A percentile compares a stretch with the other conserved stretches of the same genome.
phyloP scores from a whole-genome alignment of 2,329 filamentous ascomycete species.

The Hypoxylon sp. region DNA sequence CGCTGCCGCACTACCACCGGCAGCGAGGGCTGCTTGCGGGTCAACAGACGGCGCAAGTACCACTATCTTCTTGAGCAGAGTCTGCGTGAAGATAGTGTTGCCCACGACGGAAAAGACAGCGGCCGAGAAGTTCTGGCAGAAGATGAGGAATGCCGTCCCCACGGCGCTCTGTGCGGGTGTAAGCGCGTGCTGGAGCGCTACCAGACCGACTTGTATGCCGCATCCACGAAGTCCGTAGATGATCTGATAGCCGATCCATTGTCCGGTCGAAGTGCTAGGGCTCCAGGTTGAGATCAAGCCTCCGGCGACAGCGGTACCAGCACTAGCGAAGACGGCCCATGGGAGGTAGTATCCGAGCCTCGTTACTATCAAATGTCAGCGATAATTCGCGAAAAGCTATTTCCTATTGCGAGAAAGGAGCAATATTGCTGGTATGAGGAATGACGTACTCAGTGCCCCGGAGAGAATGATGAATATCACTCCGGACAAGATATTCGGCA shows the following conservation, averaged over 20 bases:
- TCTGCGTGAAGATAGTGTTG: constrained; percentile 50
- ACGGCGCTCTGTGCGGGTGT: constrained; percentile 45
- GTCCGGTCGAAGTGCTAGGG: constrained; percentile 42
- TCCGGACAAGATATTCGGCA: constrained; percentile 50
- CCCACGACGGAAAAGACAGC: constrained; percentile 49
- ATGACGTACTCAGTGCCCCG: constrained; percentile 44
- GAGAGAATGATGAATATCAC: constrained; percentile 70
- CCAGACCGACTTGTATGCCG: constrained; percentile 47
- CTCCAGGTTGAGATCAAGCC: constrained; percentile 50
- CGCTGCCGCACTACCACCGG: constrained; percentile 48
- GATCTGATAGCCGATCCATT: constrained; percentile 51
- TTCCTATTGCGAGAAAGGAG: background rate
- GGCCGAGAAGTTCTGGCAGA: constrained; percentile 47
- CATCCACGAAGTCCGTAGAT: constrained; percentile 47
- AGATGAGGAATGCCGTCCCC: constrained; percentile 49
- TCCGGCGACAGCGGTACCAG: constrained; percentile 42
- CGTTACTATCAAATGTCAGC: constrained; percentile 41
- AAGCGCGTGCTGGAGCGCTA: constrained; percentile 50
- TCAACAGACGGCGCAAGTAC: constrained; percentile 45
- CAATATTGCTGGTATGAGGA: background rate
- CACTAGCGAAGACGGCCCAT: constrained; percentile 44
- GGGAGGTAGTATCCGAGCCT: constrained; percentile 50
- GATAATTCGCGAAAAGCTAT: constrained; percentile 4
- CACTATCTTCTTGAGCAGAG: constrained; percentile 40
- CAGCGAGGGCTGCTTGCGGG: constrained; percentile 44